Evolutionary conservation across 208 protist genomes (phyloP).

Genomic region (Acanthamoeba lugdunensis): DNA sequence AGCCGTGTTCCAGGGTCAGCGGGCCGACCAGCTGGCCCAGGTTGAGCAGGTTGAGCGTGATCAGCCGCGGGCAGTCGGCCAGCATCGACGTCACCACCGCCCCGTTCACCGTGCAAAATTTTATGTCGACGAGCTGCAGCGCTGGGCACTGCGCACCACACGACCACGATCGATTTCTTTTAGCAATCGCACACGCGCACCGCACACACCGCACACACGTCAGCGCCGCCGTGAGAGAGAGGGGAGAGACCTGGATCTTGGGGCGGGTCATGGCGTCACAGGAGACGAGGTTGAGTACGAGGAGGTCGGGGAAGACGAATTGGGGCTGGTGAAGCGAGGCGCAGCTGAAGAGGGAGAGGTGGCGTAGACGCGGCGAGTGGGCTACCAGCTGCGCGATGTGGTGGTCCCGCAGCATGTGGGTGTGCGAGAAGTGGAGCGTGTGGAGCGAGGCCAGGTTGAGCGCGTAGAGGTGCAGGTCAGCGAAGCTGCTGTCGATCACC

Average conservation of each 20-base stretch:
- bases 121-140: slow-evolving; percentile 35
- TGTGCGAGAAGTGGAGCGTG: slow-evolving; percentile 25
- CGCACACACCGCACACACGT: too few relatives aligned
- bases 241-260: not conserved
- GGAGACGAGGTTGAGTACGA: slow-evolving; percentile 17
- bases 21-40: not conserved
- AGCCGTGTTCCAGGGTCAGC: not conserved
- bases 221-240: too few relatives aligned
- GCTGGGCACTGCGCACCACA: not conserved
- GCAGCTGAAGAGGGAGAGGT: slow-evolving; percentile 44
- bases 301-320: not conserved
- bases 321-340: slow-evolving; percentile 3
- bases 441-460: not conserved
- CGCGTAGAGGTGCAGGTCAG: slow-evolving; percentile 11
- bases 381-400: not conserved
- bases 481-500: slow-evolving; percentile 21
- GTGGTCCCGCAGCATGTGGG: slow-evolving; percentile 19
- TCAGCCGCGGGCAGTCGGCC: slow-evolving; percentile 17
- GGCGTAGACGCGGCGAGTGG: not conserved
- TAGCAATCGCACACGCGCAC: too few relatives aligned
- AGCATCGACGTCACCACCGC: slow-evolving; percentile 14
- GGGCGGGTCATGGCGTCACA: not conserved
- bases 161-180: too few relatives aligned
- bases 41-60: slow-evolving; percentile 52
- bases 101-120: not conserved